These are phyloP conservation scores for Phytomonas sp. DNA, from an alignment of 208 protist genomes.

Conservation along the genomic window DNA sequence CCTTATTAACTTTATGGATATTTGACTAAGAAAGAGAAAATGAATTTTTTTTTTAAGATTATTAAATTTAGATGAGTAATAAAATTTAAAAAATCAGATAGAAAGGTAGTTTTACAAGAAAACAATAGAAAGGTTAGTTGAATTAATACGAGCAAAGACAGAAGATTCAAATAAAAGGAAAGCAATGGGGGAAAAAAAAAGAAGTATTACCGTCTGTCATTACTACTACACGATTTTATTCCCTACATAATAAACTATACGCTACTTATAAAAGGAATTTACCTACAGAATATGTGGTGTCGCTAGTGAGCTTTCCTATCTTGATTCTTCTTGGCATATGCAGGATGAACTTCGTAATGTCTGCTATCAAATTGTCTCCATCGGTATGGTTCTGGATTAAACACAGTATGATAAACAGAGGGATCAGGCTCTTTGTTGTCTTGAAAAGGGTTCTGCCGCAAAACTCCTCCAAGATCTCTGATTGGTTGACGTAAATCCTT, in stretches of 20 bases:
- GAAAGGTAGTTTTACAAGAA: not conserved
- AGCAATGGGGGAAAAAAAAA: not conserved
- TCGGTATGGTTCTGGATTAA: constrained; percentile 75
- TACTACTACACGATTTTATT: not conserved
- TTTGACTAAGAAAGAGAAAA: not conserved
- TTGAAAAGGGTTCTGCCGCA: constrained; percentile 64
- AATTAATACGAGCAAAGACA: constrained; percentile 9
- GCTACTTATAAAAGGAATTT: not conserved
- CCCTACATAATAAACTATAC: not conserved
- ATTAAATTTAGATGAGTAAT: not conserved
- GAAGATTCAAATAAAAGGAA: constrained; percentile 2
- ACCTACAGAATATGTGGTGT: not conserved
- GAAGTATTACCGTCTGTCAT: not conserved
- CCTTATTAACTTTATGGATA: too few species aligned
- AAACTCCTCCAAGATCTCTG: constrained; percentile 69
- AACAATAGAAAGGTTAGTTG: not conserved
- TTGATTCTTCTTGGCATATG: constrained; percentile 44
- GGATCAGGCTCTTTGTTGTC: constrained; percentile 73
- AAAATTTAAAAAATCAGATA: not conserved
- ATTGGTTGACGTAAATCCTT: constrained; percentile 75
- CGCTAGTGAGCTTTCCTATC: not conserved
- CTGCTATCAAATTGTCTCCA: constrained; percentile 62
- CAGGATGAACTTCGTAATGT: constrained; percentile 80
- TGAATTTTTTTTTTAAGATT: too few species aligned
- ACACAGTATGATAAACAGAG: constrained; percentile 72